Evolutionary conservation across 257 asterid species (phyloP).

Genomic region (Apocynum venetum): DNA sequence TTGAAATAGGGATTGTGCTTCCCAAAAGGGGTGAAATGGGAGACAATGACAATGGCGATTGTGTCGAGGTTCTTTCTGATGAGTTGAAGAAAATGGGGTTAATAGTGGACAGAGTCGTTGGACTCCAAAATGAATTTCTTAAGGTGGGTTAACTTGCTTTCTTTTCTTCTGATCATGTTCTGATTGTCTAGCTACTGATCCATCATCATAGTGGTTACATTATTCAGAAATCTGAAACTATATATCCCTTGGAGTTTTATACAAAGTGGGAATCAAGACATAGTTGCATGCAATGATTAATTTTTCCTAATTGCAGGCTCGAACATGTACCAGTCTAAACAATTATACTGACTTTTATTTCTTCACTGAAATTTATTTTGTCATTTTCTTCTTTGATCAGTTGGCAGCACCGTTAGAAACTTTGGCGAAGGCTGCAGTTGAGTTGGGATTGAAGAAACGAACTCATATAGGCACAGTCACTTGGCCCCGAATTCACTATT

Average conservation of each 20-base stretch:
- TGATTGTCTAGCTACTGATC: not conserved
- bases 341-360: not conserved
- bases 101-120: constrained; percentile 65
- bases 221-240: not conserved
- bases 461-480: constrained; percentile 66
- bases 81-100: constrained; percentile 62
- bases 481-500: not conserved
- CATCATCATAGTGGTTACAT: not conserved
- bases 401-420: constrained; percentile 67
- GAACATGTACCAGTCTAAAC: too few species aligned
- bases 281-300: not conserved
- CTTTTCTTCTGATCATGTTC: not conserved
- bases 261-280: not conserved
- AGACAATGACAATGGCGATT: constrained; percentile 33
- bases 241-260: not conserved
- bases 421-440: constrained; percentile 78
- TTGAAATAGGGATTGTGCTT: constrained; percentile 76
- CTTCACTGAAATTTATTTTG: not conserved
- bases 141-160: constrained; percentile 41
- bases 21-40: constrained; percentile 44
- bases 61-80: constrained; percentile 61
- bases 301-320: not conserved
- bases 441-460: constrained; percentile 67
- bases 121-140: constrained; percentile 75
- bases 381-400: constrained; percentile 35